These are phyloP conservation scores for Neofusicoccum laricinum DNA, from an alignment of 2,329 filamentous ascomycete genomes.

Conservation along the genomic window DNA sequence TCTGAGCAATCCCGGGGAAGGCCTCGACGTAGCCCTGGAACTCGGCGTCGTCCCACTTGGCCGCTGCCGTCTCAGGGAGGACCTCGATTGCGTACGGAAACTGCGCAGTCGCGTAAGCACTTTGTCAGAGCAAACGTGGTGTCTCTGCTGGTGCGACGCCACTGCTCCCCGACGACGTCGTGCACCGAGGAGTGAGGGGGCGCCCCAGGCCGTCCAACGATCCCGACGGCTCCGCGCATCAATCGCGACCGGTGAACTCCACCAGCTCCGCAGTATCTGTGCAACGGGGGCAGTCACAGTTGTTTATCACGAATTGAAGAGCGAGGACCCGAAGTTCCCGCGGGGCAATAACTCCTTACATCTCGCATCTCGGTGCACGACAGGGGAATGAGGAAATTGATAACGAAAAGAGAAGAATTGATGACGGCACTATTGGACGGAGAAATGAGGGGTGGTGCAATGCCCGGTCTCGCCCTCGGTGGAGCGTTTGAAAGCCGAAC, in stretches of 20 bases:
- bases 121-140: not conserved
- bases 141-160: not conserved
- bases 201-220: not conserved
- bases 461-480: not conserved
- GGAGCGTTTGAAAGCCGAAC: not conserved
- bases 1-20: constrained; percentile 65
- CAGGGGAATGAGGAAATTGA: not conserved
- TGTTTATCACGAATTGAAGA: not conserved
- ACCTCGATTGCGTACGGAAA: constrained; percentile 73
- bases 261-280: constrained; percentile 9
- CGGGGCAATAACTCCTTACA: not conserved
- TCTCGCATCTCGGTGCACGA: constrained; percentile 3
- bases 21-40: constrained; percentile 68
- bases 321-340: not conserved
- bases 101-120: constrained; percentile 41
- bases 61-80: constrained; percentile 61
- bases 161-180: not conserved
- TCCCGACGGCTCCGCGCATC: not conserved
- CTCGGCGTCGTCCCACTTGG: constrained; percentile 63
- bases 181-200: not conserved
- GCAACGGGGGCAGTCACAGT: not conserved
- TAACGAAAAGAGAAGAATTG: not conserved
- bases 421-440: not conserved
- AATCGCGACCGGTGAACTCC: constrained; percentile 7
- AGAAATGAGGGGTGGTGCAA: not conserved